These are phyloP conservation scores for Gossypium armourianum DNA, from an alignment of 441 rosid species.

Conservation along the genomic window DNA sequence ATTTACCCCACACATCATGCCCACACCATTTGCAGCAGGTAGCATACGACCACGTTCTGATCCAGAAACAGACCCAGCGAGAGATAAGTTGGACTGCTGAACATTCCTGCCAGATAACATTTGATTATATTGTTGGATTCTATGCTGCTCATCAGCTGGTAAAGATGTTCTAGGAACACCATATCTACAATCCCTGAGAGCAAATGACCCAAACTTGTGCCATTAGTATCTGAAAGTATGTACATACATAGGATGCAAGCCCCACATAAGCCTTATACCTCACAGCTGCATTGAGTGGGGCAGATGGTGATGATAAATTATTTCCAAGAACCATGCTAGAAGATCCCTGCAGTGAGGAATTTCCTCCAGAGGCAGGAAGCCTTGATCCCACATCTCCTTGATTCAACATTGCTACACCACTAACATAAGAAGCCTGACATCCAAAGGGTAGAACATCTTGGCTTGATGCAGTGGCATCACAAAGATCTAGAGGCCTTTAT, in stretches of 20 bases:
- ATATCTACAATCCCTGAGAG: conserved; percentile 67
- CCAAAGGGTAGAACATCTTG: conserved; percentile 52
- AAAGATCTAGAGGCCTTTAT: conserved; percentile 93
- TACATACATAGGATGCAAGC: conserved; percentile 14
- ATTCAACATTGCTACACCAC: conserved; percentile 45
- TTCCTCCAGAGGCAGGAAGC: conserved; percentile 53
- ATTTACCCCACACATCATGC: conserved; percentile 50
- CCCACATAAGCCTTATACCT: conserved; percentile 43
- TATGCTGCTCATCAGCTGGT: conserved; percentile 73
- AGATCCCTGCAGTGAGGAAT: conserved; percentile 54
- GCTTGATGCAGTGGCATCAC: conserved; percentile 57
- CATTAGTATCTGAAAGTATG: conserved; percentile 13
- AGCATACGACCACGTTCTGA: conserved; percentile 57
- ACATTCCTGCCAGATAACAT: conserved; percentile 51
- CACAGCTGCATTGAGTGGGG: conserved; percentile 45
- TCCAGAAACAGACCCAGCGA: conserved; percentile 55
- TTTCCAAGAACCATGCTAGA: conserved; percentile 47
- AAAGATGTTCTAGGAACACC: conserved; percentile 58
- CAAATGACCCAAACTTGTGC: conserved; percentile 3
- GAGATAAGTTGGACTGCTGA: conserved; percentile 64
- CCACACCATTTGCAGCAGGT: conserved; percentile 64
- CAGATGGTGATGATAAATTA: conserved; percentile 51
- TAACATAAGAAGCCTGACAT: conserved; percentile 52
- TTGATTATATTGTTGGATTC: conserved; percentile 63
- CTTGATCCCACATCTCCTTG: conserved; percentile 50